These are phyloP conservation scores for Letharia lupina DNA, from an alignment of 495 filamentous ascomycete species.

Conservation along the genomic window DNA sequence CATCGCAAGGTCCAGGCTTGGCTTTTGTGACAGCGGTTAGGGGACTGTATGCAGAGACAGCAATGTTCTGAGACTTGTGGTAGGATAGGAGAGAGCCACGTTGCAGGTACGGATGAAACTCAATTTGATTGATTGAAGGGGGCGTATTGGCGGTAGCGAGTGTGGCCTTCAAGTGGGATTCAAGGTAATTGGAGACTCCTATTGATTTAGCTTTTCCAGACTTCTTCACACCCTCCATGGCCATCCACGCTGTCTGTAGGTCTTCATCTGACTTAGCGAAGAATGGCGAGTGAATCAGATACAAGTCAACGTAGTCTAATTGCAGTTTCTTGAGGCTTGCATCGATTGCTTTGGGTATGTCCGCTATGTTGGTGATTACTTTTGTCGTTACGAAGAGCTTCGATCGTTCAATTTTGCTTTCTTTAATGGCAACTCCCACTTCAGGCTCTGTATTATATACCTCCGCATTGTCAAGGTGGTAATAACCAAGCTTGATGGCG, in stretches of 20 bases:
- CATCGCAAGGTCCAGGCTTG: conserved; percentile 59
- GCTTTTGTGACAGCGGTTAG: conserved; percentile 59
- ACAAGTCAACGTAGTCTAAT: conserved; percentile 75
- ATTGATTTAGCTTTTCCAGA: conserved; percentile 65
- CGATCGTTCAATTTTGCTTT: conserved; percentile 54
- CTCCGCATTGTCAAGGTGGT: conserved; percentile 78
- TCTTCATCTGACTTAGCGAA: conserved; percentile 52
- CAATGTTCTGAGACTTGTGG: conserved; percentile 60
- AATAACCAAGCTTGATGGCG: conserved; percentile 63
- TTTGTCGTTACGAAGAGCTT: conserved; percentile 76
- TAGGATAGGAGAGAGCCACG: conserved; percentile 57
- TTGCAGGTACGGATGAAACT: conserved; percentile 84
- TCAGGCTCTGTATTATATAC: conserved; percentile 75
- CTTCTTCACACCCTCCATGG: conserved; percentile 64
- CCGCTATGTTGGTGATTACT: conserved; percentile 47
- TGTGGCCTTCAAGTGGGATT: conserved; percentile 57
- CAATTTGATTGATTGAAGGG: conserved; percentile 79
- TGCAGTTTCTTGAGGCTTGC: conserved; percentile 65
- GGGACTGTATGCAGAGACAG: conserved; percentile 59
- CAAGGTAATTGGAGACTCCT: conserved; percentile 75
- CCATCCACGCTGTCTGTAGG: conserved; percentile 64
- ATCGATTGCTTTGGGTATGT: conserved; percentile 59
- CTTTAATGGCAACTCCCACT: conserved; percentile 64
- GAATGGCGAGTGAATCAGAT: conserved; percentile 73
- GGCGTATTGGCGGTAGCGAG: conserved; percentile 53